Base-by-base conservation (phyloP, 2,329 filamentous ascomycete species). In the Blastomyces gilchristii region DNA sequence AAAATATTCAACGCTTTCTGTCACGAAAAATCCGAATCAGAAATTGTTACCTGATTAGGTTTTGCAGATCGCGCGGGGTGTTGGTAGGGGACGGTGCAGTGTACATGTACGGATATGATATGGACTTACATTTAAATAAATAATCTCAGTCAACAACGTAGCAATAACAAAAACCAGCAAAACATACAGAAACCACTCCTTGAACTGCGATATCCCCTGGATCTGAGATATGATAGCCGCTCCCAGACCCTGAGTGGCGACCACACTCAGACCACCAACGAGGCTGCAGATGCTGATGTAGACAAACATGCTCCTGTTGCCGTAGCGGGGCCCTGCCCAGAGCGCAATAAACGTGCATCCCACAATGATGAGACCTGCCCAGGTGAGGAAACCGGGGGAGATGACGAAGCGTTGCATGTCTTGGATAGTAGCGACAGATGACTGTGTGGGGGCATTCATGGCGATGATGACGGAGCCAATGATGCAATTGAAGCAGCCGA, bases 1-100 rank as follows among this genome's bases (percentile, higher is more conserved):
- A 93, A 97, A 59, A 99, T 77, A 72, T 99, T 97, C 63, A 97
- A 82, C 6, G 94, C 94, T 97, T 99, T 99, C 92, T 97, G n/a
- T 58, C 9, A 16, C 3, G 52, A 67, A 81, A 75, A 64, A 67
- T 16, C 14, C 11, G 31, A 34, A 61, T 34, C 50, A 64, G 63
- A 39, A 43, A 37, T n/a, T 3, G 1, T 16, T 37, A n/a, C 11
- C 5, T 54, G 31, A 34, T n/a, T 54, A 62, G 58, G 8, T 22
- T 1, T 34, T 3, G 16, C 52, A 22, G 57, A 18, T 16, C 61
- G 41, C n/a, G 14, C 28, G 4, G 37, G 47, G 5, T 16, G 14
- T 45, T 41, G 28, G 14, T 22, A 39, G 56, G 56, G 43, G 54
- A 22, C n/a, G n/a, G n/a, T 8, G 39, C 11, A 14, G 39, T 11